phyloP scores from a whole-genome alignment of 768 basidiomycete species.

The Lentinula sp. region DNA sequence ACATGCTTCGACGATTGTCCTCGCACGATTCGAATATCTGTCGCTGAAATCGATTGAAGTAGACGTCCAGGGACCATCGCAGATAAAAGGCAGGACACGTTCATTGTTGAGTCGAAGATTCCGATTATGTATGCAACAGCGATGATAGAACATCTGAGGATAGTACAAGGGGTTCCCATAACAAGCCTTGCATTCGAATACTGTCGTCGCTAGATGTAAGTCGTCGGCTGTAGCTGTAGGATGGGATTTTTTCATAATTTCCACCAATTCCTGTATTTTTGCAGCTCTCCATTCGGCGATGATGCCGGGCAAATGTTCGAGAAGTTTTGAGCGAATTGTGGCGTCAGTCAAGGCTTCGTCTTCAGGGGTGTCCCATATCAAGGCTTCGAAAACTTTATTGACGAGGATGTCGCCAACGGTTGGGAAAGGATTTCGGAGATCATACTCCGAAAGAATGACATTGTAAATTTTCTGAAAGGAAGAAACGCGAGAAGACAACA shows the following conservation, averaged over 20 bases:
- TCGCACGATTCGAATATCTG: background rate
- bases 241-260: background rate
- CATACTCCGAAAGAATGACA: background rate
- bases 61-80: background rate
- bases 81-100: too few species aligned
- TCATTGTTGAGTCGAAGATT: background rate
- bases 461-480: background rate
- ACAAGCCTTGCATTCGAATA: background rate
- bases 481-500: background rate
- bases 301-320: background rate
- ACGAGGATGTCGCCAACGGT: background rate
- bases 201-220: background rate
- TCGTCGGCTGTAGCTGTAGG: background rate
- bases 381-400: background rate
- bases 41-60: background rate
- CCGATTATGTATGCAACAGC: background rate
- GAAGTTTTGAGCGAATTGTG: background rate
- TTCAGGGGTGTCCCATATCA: background rate
- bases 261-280: background rate
- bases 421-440: background rate
- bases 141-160: conserved; percentile 1
- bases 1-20: background rate
- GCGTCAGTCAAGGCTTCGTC: background rate
- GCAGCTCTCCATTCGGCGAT: background rate
- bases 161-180: background rate